Evolutionary conservation across 306 rosid genomes (phyloP), one percentile per base, ranked within the genome.

Genomic region (Pterocarpus macrocarpus): DNA sequence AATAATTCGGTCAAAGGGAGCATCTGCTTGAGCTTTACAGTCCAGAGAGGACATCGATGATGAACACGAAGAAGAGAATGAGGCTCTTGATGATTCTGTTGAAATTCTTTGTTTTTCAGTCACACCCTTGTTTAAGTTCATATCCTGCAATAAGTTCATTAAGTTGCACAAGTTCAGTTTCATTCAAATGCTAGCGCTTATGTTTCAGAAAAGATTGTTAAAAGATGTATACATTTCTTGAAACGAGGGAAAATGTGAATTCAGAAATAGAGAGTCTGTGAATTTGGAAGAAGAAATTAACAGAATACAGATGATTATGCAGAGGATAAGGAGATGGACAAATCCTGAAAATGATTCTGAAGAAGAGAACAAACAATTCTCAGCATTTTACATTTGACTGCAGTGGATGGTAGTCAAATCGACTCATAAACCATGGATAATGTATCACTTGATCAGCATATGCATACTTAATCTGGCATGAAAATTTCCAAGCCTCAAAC

Each of bases 11-110:
- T 88, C 90, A 47, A 82, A 82, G 78, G 90, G 86, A 52, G 83
- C 71, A 44, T 87, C 95, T 4, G 72, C 85, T 81, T 83, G 89
- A 72, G 83, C 84, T 65, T 82, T 88, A 63, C 71, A 86, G n/a
- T 86, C 95, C 77, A 85, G 12, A 44, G 95, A 91, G 63, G 95
- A 92, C 38, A 86, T 43, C 14, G 93, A 80, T 22, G 91, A 91
- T 14, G 97, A 92, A 87, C 92, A 88, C 69, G 92, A 79, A n/a
- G 93, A 91, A 68, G 92, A 91, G 80, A 87, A 88, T 38, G 95
- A 89, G 74, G 87, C 90, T 84, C 90, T 84, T 77, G 95, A 89
- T 50, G 92, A 92, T 78, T 92, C 95, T 12, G 85, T 77, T 53
- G 90, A 82, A 58, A 85, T 52, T 66, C 89, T 86, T 13, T 79